phyloP scores from a whole-genome alignment of 2,329 filamentous ascomycete species.

The Beauveria brongniartii region DNA sequence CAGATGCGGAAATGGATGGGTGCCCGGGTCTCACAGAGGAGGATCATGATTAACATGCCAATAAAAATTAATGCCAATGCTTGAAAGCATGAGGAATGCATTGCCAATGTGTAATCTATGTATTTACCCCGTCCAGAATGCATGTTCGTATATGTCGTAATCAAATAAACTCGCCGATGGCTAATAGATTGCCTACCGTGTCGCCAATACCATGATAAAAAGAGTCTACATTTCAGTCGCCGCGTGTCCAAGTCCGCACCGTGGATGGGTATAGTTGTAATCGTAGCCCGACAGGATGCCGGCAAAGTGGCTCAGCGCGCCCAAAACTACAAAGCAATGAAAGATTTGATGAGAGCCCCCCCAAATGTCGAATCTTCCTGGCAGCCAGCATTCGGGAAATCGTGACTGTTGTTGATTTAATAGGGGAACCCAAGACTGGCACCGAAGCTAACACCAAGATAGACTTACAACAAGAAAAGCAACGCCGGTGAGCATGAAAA shows the following conservation, averaged over 20 bases:
- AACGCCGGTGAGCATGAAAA: constrained; percentile 28
- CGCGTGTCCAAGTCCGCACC: constrained; percentile 9
- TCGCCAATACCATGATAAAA: not conserved
- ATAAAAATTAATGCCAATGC: not conserved
- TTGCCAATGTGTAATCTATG: not conserved
- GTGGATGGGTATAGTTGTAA: constrained; percentile 16
- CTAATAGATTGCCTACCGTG: not conserved
- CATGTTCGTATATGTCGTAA: not conserved
- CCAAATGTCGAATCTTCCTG: constrained; percentile 36
- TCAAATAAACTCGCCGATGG: not conserved
- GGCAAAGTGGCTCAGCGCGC: constrained; percentile 16
- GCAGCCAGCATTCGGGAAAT: constrained; percentile 34
- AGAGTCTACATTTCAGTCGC: not conserved
- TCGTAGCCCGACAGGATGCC: constrained; percentile 16
- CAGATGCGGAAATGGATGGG: constrained; percentile 66
- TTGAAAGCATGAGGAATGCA: not conserved
- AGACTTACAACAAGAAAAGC: constrained; percentile 30
- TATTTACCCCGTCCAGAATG: not conserved
- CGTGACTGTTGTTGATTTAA: constrained; percentile 22
- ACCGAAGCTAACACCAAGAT: too few relatives aligned
- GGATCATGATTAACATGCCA: constrained; percentile 49
- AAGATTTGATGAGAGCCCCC: constrained; percentile 40
- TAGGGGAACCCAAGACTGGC: not conserved
- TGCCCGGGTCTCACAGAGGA: constrained; percentile 86
- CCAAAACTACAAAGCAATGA: constrained; percentile 35